phyloP scores from a whole-genome alignment of 2,329 filamentous ascomycete genomes.

The Colletotrichum sp. region DNA sequence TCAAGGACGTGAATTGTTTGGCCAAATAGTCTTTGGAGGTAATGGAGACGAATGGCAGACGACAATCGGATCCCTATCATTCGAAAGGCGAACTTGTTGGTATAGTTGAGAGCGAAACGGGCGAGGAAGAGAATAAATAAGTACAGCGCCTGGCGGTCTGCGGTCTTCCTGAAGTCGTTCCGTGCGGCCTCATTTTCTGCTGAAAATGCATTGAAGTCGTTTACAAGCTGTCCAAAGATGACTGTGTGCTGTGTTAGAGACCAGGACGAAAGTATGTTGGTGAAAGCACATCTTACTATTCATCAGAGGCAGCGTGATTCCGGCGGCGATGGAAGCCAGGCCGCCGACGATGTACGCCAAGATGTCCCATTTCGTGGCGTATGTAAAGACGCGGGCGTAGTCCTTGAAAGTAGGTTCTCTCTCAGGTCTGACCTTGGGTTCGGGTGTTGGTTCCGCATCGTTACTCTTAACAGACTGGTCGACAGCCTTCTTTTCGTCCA shows the following conservation, averaged over 20 bases:
- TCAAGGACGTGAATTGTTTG: constrained; percentile 74
- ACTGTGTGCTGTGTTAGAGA: constrained; percentile 13
- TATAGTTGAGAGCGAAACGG: constrained; percentile 67
- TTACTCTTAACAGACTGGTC: constrained; percentile 1
- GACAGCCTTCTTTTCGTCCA: background rate
- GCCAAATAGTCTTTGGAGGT: constrained; percentile 66
- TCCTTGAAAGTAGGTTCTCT: constrained; percentile 50
- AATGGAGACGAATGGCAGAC: constrained; percentile 66
- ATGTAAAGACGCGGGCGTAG: constrained; percentile 57
- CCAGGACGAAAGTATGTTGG: constrained; percentile 45
- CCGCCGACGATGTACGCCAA: constrained; percentile 50
- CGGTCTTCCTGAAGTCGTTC: constrained; percentile 41
- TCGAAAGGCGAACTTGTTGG: constrained; percentile 66
- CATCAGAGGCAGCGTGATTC: constrained; percentile 62
- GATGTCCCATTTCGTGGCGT: constrained; percentile 59
- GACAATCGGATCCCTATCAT: constrained; percentile 68
- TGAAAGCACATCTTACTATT: constrained; percentile 48
- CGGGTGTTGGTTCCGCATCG: constrained; percentile 31
- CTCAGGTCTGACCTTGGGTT: constrained; percentile 44
- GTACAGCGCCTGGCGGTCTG: constrained; percentile 62
- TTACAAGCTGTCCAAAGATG: constrained; percentile 44
- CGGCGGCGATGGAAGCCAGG: constrained; percentile 56
- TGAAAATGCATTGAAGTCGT: constrained; percentile 51
- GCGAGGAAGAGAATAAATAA: constrained; percentile 75
- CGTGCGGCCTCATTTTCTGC: constrained; percentile 35